Base-by-base conservation (phyloP, 768 basidiomycete species). In the Xanthoconium purpureum region DNA sequence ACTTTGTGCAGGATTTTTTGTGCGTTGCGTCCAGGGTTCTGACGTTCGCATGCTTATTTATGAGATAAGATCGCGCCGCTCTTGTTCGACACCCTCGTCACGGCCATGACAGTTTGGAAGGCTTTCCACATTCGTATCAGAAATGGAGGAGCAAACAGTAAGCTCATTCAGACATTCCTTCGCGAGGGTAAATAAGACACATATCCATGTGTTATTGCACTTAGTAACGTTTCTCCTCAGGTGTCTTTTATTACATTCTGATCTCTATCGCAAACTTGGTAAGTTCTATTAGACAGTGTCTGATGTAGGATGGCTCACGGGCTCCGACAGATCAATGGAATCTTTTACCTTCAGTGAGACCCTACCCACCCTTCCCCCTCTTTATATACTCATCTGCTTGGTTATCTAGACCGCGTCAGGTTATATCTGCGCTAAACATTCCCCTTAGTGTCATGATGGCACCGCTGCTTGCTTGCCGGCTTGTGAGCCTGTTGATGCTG, bases 261-360 rank as follows among this genome's bases (percentile, higher is more conserved):
- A 91, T 92, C 67, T 91, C 89, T n/a, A 83, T 91, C 49, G 89
- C 89, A 47, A 92, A 92, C 74, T 74, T 92, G 76, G 79, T 80
- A 52, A 57, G 76, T 63, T 9, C 24, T 29, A 38, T 50, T 32
- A 18, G 12, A 28, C 8, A 54, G 28, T 42, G 29, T 38, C n/a
- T 46, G 6, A 37, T 44, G 13, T 36, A 20, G 43, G n/a, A 28
- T 56, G 42, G 40, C 56, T 64, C 30, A 58, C 42, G 1, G 20
- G 35, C 33, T 15, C 11, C 54, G 28, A 50, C 57, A 79, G 78
- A 84, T 91, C 67, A 91, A 91, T 60, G 89, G 89, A 42, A 85
- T 91, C 36, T 91, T 91, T 69, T 91, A 91, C 70, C 80, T 91
- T n/a, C 89, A 91, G 88, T 89, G 62, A 60, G 85, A 53, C 7